Evolutionary conservation across 2,329 filamentous ascomycete species (phyloP), one percentile per base, ranked within the genome.

Genomic region (Colletotrichum spaethianum): DNA sequence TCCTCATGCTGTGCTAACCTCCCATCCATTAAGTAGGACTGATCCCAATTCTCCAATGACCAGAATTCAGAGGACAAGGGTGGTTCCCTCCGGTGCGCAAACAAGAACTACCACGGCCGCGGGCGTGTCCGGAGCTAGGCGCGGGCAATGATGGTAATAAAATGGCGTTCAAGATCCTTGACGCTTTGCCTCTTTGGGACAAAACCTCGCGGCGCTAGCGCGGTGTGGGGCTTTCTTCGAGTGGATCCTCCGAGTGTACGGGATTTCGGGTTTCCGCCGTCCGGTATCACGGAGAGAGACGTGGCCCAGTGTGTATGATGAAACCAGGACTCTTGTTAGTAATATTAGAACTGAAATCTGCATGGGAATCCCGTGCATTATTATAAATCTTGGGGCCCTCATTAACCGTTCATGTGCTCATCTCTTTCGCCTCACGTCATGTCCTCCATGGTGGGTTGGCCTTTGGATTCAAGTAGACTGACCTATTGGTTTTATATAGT

Each of bases 171-270:
- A 38, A 12, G 7, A 42, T 26, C 18, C 38, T 31, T 42, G 38
- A 4, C 7, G 36, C 20, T 46, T 42, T 56, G 18, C 28, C n/a
- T 62, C 23, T 53, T 53, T 18, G 11, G 56, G 68, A 56, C 46
- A 57, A 56, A 56, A 42, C 67, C 48, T 67, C 63, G 48, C 48
- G 63, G 46, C 33, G 63, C 56, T 56, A 62, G 40, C 38, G 18
- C 23, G 14, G 9, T 14, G 26, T 59, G 67, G 57, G 28, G 23
- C 65, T 44, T 11, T 7, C 31, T 11, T 9, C 28, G 42, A 36
- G 44, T 65, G 44, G 53, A n/a, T 4, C 55, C 3, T 16, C 40
- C 26, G 28, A 33, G 20, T 18, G 42, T 20, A 18, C 28, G 20
- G 16, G 12, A 12, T 26, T 40, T 59, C 40, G 55, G 40, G 16